Percentiles rank a stretch among this genome's conserved stretches.
Evolutionary conservation across 1,139 yeast species (phyloP).

Genomic region (Taphrina communis): DNA sequence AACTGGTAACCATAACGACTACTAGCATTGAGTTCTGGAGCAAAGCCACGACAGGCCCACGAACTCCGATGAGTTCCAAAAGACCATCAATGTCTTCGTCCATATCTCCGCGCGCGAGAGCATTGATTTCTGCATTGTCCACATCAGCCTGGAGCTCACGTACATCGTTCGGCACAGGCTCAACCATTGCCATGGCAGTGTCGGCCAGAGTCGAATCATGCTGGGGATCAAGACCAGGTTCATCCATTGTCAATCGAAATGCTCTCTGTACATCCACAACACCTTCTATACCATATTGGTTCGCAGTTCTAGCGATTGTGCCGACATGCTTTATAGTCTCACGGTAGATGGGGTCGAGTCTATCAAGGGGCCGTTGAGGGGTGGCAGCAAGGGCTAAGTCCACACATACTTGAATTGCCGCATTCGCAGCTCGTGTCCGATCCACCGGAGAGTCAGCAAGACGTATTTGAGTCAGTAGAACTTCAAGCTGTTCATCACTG

Average conservation of each 20-base stretch:
- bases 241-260: slow-evolving; percentile 4
- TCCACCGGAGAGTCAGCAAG: slow-evolving; percentile 43
- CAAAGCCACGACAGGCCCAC: slow-evolving; percentile 50
- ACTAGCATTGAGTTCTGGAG: slow-evolving; percentile 46
- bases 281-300: slow-evolving; percentile 20
- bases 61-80: slow-evolving; percentile 50
- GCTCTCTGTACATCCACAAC: slow-evolving; percentile 27
- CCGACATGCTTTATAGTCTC: slow-evolving; percentile 24
- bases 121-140: slow-evolving; percentile 11
- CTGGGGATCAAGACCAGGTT: slow-evolving; percentile 20
- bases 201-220: slow-evolving; percentile 24
- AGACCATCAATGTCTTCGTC: slow-evolving; percentile 48
- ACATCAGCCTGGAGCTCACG: neutral
- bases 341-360: slow-evolving; percentile 24
- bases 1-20: slow-evolving; percentile 46
- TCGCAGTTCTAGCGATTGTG: slow-evolving; percentile 12
- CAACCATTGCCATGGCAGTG: neutral
- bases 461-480: slow-evolving; percentile 29
- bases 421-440: slow-evolving; percentile 40
- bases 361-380: neutral
- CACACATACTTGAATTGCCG: slow-evolving; percentile 30
- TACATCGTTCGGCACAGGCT: slow-evolving; percentile 8
- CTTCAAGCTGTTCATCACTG: neutral
- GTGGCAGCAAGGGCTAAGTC: slow-evolving; percentile 3
- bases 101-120: slow-evolving; percentile 25